Evolutionary conservation across 208 protist genomes (phyloP), one percentile per base, ranked within the genome.

Genomic region (Histomonas meleagridis): DNA sequence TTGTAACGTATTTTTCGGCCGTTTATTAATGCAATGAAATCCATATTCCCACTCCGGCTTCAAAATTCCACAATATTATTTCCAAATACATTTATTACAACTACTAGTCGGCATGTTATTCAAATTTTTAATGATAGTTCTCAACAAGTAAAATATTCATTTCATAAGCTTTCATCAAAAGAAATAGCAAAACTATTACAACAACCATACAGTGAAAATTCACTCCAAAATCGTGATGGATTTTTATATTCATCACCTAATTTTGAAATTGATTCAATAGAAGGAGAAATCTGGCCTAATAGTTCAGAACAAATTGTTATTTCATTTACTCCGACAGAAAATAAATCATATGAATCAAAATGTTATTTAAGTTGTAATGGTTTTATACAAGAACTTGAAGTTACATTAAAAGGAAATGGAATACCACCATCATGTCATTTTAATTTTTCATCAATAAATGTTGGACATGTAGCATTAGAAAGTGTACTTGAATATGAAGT

Each of bases 61-160:
- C 32, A 72, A 32, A 26, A 26, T 40, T 40, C 32, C 10, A 49
- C 40, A 48, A 35, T 79, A 49, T 79, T 86, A 38, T 79, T 79
- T 43, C 70, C 70, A 18, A 18, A 35, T 21, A 79, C 70, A 79
- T 79, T 79, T 51, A 79, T 79, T 10, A 79, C 70, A 51, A 28
- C 70, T 28, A 35, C n/a, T n/a, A 10, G 18, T 26, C n/a, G 1
- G 28, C 49, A 49, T 51, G 40, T 40, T 2, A 40, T 72, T 72
- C 65, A 72, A 43, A 7, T 72, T 12, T 72, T 72, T 72, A 72
- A 72, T 72, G 65, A 72, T 28, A 72, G 65, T 72, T 40, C 65
- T 72, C 32, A 72, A 32, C 65, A 72, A 72, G 40, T 72, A 18
- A 72, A 12, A 32, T 72, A 43, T 28, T 26, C 32, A 72, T 72